Percentiles rank a stretch among this genome's conserved stretches.
Evolutionary conservation across 1,284 basidiomycete species (phyloP).

Genomic region (Moniliophthora roreri): DNA sequence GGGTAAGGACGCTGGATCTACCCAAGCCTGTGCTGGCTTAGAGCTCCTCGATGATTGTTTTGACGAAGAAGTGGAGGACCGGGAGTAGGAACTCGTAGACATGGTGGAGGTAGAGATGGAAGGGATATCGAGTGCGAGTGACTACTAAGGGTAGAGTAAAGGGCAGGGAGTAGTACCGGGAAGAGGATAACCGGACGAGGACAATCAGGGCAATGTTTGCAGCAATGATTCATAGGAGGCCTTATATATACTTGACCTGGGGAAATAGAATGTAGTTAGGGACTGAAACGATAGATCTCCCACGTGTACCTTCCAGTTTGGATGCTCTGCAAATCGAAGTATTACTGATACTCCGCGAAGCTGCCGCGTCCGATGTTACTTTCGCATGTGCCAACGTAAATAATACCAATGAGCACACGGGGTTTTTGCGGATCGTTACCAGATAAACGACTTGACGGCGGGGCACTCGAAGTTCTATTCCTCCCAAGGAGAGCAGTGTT

Average conservation of each 20-base stretch:
- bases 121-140: slow-evolving; percentile 2
- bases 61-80: neutral
- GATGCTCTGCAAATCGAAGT: neutral
- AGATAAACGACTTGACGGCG: neutral
- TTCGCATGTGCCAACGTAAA: neutral
- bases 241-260: neutral
- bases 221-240: slow-evolving; percentile 1
- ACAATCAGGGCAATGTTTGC: neutral
- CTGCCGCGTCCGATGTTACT: neutral
- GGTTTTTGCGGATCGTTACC: slow-evolving; percentile 2
- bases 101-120: neutral
- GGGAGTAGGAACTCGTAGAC: slow-evolving; percentile 2
- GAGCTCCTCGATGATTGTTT: neutral
- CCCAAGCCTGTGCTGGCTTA: slow-evolving; percentile 48
- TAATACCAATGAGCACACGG: neutral
- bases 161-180: neutral
- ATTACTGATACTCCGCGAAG: slow-evolving; percentile 2
- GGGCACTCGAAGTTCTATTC: neutral
- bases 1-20: slow-evolving; percentile 60
- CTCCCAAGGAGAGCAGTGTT: neutral
- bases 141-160: neutral
- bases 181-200: too few species aligned
- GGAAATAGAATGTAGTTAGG: neutral
- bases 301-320: neutral
- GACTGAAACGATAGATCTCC: neutral